phyloP scores from a whole-genome alignment of 1,139 yeast genomes.

The Blastobotrys indianensis region DNA sequence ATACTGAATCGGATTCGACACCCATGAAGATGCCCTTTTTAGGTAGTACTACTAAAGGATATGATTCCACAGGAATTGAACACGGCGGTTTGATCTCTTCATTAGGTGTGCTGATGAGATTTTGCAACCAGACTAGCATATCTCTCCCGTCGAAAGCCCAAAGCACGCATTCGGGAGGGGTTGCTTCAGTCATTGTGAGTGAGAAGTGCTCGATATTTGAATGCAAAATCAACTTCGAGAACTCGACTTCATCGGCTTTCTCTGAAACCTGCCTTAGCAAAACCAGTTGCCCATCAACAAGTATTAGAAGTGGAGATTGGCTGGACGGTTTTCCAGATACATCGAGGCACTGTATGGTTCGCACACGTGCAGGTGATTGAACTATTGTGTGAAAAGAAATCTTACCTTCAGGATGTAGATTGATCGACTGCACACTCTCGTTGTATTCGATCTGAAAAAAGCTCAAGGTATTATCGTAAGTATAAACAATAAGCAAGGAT shows the following conservation, averaged over 20 bases:
- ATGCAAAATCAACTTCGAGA: conserved; percentile 24
- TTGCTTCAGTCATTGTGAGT: conserved; percentile 11
- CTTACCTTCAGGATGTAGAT: conserved; percentile 27
- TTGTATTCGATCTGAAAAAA: conserved; percentile 24
- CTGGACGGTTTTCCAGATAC: conserved; percentile 9
- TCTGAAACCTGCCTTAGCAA: conserved; percentile 20
- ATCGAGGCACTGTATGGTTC: conserved; percentile 26
- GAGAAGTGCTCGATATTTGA: conserved; percentile 27
- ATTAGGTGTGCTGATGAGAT: neutral
- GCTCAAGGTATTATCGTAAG: conserved; percentile 29
- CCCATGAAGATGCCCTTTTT: conserved; percentile 39
- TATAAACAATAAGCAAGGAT: conserved; percentile 33
- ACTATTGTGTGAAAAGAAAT: conserved; percentile 32
- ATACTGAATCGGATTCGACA: conserved; percentile 35
- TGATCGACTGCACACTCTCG: conserved; percentile 15
- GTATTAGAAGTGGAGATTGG: conserved; percentile 22
- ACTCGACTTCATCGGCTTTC: conserved; percentile 15
- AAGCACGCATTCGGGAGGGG: conserved; percentile 15
- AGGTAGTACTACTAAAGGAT: conserved; percentile 37
- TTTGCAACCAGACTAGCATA: conserved; percentile 30
- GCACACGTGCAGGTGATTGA: conserved; percentile 35
- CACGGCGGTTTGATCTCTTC: conserved; percentile 12
- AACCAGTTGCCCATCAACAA: conserved; percentile 34
- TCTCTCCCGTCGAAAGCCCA: conserved; percentile 42
- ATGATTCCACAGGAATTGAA: conserved; percentile 33